phyloP scores from a whole-genome alignment of 1,284 basidiomycete genomes.

The Ustilago tritici region DNA sequence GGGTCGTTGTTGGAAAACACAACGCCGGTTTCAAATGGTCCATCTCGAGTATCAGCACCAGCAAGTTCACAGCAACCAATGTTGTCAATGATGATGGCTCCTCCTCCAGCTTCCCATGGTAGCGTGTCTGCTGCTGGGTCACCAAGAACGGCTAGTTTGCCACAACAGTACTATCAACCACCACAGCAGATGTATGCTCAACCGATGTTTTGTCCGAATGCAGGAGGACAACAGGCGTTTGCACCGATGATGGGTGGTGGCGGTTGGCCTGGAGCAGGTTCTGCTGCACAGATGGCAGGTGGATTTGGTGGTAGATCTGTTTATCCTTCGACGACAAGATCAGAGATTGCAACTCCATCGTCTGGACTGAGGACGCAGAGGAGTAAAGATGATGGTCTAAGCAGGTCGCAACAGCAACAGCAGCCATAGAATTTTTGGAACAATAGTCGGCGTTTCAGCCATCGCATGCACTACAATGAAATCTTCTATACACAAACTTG shows the following conservation, averaged over 20 bases:
- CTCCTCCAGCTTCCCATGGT: conserved; percentile 21
- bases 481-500: too few species aligned
- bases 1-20: conserved; percentile 19
- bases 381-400: conserved; percentile 17
- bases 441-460: too few species aligned
- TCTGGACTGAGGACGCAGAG: conserved; percentile 19
- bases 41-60: background rate
- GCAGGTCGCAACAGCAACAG: conserved; percentile 15
- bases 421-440: background rate
- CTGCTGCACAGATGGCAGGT: background rate
- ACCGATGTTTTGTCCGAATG: conserved; percentile 16
- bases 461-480: too few species aligned
- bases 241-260: conserved; percentile 11
- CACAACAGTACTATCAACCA: conserved; percentile 10
- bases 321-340: conserved; percentile 15
- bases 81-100: conserved; percentile 55
- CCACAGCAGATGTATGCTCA: conserved; percentile 11
- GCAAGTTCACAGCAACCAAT: conserved; percentile 25
- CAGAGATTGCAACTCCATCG: conserved; percentile 24
- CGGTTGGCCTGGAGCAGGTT: background rate
- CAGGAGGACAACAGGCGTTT: conserved; percentile 6
- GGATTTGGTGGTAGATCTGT: conserved; percentile 10
- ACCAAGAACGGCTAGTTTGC: background rate
- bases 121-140: background rate
- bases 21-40: background rate